Evolutionary conservation across 108 stramenopile species (phyloP).

Genomic region (Conticribra guillardii): DNA sequence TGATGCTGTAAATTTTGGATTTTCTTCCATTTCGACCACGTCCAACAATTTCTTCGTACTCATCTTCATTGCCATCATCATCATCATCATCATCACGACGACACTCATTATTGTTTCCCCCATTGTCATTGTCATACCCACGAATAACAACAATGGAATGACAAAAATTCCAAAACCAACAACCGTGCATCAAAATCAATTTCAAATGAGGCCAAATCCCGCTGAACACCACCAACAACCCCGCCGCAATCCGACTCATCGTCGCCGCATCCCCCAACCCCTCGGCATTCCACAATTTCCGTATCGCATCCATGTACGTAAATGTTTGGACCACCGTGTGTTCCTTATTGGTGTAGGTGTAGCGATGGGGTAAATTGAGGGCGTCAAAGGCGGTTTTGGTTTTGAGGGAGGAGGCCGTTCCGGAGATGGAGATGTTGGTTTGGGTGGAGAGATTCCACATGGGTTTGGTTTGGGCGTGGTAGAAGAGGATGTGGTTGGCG

Average conservation of each 20-base stretch:
- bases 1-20: no score
- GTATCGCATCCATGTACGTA: conserved; percentile 83
- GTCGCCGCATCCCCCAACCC: conserved; percentile 55
- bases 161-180: conserved; percentile 61
- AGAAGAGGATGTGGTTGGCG: conserved; percentile 65
- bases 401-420: conserved; percentile 63
- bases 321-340: conserved; percentile 70
- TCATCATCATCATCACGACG: no score
- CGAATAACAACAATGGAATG: no score
- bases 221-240: conserved; percentile 69
- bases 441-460: conserved; percentile 78
- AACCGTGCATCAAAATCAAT: conserved; percentile 59
- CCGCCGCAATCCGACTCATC: conserved; percentile 66
- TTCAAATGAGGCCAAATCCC: conserved; percentile 89
- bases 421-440: conserved; percentile 61
- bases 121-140: no score
- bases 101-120: background rate
- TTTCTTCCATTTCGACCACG: no score
- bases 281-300: conserved; percentile 78
- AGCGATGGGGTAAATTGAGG: conserved; percentile 54
- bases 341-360: conserved; percentile 42
- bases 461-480: conserved; percentile 68
- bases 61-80: no score
- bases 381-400: conserved; percentile 52
- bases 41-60: no score